Conservation (phyloP, 805 yeast genomes). For the Barnettozyma botsteinii region DNA sequence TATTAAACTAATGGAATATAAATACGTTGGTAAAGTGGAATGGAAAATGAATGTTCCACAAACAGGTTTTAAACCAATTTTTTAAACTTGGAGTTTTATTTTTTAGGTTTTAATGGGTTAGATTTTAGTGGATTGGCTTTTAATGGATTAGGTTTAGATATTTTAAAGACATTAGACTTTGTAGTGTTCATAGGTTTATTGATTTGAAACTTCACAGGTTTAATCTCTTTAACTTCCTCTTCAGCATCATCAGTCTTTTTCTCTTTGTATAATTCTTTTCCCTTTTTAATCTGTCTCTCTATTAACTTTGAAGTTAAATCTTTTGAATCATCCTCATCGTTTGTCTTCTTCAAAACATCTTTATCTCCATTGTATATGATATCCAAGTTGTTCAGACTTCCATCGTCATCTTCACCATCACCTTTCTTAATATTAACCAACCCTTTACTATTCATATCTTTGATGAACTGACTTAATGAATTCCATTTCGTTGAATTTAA, state of each 20-base stretch:
- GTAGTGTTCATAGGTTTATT: slow-evolving; percentile 10
- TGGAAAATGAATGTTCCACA: slow-evolving; percentile 12
- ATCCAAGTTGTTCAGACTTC: slow-evolving; percentile 33
- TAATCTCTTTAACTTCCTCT: background rate
- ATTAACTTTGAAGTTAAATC: slow-evolving; percentile 34
- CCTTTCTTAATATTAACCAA: slow-evolving; percentile 43
- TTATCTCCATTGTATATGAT: slow-evolving; percentile 49
- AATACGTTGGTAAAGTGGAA: slow-evolving; percentile 18
- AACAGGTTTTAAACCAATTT: slow-evolving; percentile 20
- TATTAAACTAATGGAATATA: slow-evolving; percentile 13
- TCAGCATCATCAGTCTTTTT: background rate
- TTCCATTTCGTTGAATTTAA: slow-evolving; percentile 85
- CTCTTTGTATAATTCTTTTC: slow-evolving; percentile 20
- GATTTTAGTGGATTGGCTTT: slow-evolving; percentile 16
- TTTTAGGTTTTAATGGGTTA: slow-evolving; percentile 7
- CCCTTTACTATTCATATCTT: slow-evolving; percentile 51
- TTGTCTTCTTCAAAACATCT: slow-evolving; percentile 39
- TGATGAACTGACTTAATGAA: slow-evolving; percentile 62
- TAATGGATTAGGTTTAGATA: slow-evolving; percentile 12
- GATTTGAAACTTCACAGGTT: slow-evolving; percentile 14
- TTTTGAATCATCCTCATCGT: slow-evolving; percentile 32
- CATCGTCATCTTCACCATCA: slow-evolving; percentile 27
- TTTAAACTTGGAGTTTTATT: background rate
- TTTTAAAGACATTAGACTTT: slow-evolving; percentile 19
- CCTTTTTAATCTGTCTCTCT: slow-evolving; percentile 49